These are phyloP conservation scores for Brassica balearica DNA, from an alignment of 441 rosid genomes.

Conservation along the genomic window DNA sequence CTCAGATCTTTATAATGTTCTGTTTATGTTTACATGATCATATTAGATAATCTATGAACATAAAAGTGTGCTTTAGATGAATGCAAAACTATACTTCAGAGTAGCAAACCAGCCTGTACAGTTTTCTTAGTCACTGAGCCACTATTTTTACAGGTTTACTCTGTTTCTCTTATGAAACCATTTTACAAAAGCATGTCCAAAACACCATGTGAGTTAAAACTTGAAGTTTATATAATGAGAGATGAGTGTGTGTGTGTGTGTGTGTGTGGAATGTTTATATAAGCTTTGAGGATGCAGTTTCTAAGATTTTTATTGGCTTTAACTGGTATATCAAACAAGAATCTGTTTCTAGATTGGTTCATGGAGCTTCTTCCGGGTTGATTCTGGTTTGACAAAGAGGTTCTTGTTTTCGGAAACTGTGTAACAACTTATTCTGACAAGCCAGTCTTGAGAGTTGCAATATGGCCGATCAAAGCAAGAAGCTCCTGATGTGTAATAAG, in stretches of 20 bases:
- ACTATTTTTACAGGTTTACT: constrained; percentile 25
- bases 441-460: constrained; percentile 46
- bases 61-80: neutral
- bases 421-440: constrained; percentile 67
- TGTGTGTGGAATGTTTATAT: too few species aligned
- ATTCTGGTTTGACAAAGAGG: constrained; percentile 42
- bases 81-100: neutral
- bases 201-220: constrained; percentile 32
- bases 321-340: constrained; percentile 48
- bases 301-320: neutral
- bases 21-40: neutral
- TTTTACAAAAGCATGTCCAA: constrained; percentile 10
- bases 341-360: constrained; percentile 57
- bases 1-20: constrained; percentile 13
- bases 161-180: constrained; percentile 34
- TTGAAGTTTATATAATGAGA: constrained; percentile 21
- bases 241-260: too few species aligned
- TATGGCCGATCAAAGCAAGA: too few species aligned
- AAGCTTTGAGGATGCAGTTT: neutral
- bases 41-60: constrained; percentile 3
- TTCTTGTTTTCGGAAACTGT: constrained; percentile 56
- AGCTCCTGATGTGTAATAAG: too few species aligned
- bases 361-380: neutral
- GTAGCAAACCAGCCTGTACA: constrained; percentile 55
- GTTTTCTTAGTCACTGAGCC: constrained; percentile 44